These are phyloP conservation scores for Heliamphora pulchella DNA, from an alignment of 179 eudicot genomes.

Conservation along the genomic window DNA sequence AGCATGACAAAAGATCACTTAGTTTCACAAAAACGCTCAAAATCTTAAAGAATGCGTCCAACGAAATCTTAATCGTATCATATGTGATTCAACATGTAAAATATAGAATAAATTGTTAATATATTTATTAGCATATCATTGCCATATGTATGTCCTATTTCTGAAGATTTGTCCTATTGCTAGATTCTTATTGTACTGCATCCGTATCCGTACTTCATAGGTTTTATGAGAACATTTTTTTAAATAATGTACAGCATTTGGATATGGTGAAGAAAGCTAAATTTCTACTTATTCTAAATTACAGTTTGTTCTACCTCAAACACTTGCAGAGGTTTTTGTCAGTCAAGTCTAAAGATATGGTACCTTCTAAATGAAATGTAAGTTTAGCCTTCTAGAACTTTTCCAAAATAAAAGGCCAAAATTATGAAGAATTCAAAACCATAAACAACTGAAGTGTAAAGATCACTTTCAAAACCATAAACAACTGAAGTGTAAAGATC, in stretches of 20 bases:
- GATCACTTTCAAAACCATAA: slow-evolving; percentile 16
- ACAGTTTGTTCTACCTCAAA: background rate
- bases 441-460: background rate
- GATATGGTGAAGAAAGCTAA: background rate
- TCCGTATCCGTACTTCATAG: no score
- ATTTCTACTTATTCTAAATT: background rate
- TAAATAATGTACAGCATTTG: no score
- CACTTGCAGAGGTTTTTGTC: background rate
- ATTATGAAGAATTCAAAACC: background rate
- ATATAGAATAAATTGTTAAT: no score
- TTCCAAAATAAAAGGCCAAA: background rate
- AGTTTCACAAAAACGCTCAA: no score
- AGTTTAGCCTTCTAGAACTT: background rate
- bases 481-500: background rate
- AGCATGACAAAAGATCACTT: no score
- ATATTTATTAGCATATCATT: no score
- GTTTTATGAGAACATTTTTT: no score
- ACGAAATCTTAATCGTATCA: no score
- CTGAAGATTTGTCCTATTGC: no score
- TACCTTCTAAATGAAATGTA: background rate
- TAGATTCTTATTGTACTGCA: no score
- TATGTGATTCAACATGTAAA: background rate
- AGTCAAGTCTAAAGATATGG: background rate
- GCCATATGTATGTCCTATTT: no score
- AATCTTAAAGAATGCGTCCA: no score